Percentiles rank a stretch among this genome's conserved stretches.
Evolutionary conservation across 208 protist genomes (phyloP).

Genomic region (Trypanosomatidae sp.): DNA sequence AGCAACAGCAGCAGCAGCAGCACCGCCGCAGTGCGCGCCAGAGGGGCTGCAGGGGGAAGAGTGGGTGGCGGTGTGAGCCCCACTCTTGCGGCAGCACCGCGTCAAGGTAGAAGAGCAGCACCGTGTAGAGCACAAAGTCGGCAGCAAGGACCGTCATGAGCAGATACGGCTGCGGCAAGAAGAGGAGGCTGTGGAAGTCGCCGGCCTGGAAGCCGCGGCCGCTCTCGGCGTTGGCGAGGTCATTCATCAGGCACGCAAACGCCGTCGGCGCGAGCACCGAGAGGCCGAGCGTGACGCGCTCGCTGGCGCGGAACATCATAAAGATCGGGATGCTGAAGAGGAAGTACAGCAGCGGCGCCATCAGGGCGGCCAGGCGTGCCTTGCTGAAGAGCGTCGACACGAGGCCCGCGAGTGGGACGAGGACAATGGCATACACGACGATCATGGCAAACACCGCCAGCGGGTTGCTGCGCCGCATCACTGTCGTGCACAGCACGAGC

Average conservation of each 20-base stretch:
- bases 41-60: constrained; percentile 38
- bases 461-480: constrained; percentile 27
- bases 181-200: constrained; percentile 11
- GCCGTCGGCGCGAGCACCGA: background rate
- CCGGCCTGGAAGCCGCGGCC: constrained; percentile 14
- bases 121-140: constrained; percentile 49
- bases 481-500: constrained; percentile 34
- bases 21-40: constrained; percentile 17
- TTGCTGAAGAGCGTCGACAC: constrained; percentile 64
- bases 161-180: constrained; percentile 8
- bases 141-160: constrained; percentile 11
- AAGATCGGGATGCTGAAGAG: constrained; percentile 10
- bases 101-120: constrained; percentile 70
- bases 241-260: background rate
- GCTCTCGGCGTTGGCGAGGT: constrained; percentile 12
- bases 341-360: constrained; percentile 68
- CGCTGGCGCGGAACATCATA: background rate
- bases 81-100: constrained; percentile 45
- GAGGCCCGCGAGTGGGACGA: constrained; percentile 35
- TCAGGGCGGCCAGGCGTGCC: constrained; percentile 31
- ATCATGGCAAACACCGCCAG: constrained; percentile 37
- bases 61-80: constrained; percentile 33
- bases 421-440: constrained; percentile 41
- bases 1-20: constrained; percentile 26
- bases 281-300: background rate